Evolutionary conservation across 2,329 filamentous ascomycete genomes (phyloP), one percentile per base, ranked within the genome.

Genomic region (Penicillium oxalicum): DNA sequence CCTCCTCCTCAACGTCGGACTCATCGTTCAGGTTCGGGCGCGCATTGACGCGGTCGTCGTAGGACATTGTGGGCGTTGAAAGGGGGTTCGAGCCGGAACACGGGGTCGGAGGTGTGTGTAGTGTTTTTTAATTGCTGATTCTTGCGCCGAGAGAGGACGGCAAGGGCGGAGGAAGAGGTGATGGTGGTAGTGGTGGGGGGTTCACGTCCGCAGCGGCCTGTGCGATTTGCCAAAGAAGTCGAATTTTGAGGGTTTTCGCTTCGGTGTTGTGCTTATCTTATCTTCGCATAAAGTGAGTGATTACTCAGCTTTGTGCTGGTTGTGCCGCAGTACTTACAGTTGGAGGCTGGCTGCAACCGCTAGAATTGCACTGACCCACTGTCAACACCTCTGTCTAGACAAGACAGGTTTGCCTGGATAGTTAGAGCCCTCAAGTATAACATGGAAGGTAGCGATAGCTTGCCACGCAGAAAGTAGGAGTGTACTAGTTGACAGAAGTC

Each of bases 1-100:
- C 87, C 76, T 97, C 93, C 79, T 97, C 91, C 76, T 96, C 91
- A 58, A 88, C 87, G 71, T 97, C 93, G 67, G 89, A 95, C 69
- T 94, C 90, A 72, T 91, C 87, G 63, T 83, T 83, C 56, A 74
- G 63, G 61, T 65, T 68, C 54, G 70, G 61, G 58, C 63, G 70
- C 64, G 62, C 65, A 56, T 66, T 72, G 58, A 61, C 62, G 62
- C 67, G 70, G 60, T 72, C 70, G 46, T 71, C 66, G 64, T 71
- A 72, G 39, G 72, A 70, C 72, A 75, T 74, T 54, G 59, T 67
- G 62, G 61, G 50, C 52, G 55, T 51, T 39, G 48, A 44, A 44
- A 41, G 52, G 37, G 44, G 44, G 38, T 32, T 45, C 26, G 48
- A 40, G 32, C 29, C 29, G 49, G 34, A 42, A 29, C 35, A 28